phyloP scores from a whole-genome alignment of 169 alveolate genomes.

The Plasmodium vivax region DNA sequence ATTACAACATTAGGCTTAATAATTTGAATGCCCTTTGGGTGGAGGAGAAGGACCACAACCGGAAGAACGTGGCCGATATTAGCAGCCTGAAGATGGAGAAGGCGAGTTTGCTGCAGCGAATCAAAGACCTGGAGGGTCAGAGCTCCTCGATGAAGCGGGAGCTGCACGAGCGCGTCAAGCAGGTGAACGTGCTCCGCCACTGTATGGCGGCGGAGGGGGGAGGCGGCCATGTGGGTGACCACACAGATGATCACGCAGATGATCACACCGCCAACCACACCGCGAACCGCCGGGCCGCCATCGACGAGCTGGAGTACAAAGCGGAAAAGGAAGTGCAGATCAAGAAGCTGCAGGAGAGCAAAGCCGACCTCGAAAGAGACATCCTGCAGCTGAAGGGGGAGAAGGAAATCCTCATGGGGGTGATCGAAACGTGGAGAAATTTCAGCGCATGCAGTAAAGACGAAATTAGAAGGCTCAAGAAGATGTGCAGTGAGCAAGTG shows the following conservation, averaged over 20 bases:
- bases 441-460: slow-evolving; percentile 48
- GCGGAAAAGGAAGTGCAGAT: slow-evolving; percentile 2
- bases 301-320: neutral
- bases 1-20: slow-evolving; percentile 22
- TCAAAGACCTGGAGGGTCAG: slow-evolving; percentile 37
- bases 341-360: slow-evolving; percentile 4
- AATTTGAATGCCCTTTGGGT: slow-evolving; percentile 40
- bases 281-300: neutral
- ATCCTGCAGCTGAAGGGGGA: slow-evolving; percentile 30
- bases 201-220: neutral
- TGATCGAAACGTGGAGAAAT: slow-evolving; percentile 45
- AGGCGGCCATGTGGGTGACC: neutral
- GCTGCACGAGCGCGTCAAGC: slow-evolving; percentile 34
- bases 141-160: slow-evolving; percentile 4
- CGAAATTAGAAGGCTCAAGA: slow-evolving; percentile 17
- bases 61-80: neutral
- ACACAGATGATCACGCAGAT: too few species aligned
- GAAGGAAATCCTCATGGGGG: slow-evolving; percentile 15
- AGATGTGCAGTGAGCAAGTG: slow-evolving; percentile 31
- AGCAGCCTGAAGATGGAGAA: slow-evolving; percentile 27
- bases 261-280: too few species aligned
- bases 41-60: slow-evolving; percentile 61
- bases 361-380: slow-evolving; percentile 4
- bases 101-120: neutral
- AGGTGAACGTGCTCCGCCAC: slow-evolving; percentile 7